phyloP scores from a whole-genome alignment of 345 rosid species.

The Hirschfeldia incana region DNA sequence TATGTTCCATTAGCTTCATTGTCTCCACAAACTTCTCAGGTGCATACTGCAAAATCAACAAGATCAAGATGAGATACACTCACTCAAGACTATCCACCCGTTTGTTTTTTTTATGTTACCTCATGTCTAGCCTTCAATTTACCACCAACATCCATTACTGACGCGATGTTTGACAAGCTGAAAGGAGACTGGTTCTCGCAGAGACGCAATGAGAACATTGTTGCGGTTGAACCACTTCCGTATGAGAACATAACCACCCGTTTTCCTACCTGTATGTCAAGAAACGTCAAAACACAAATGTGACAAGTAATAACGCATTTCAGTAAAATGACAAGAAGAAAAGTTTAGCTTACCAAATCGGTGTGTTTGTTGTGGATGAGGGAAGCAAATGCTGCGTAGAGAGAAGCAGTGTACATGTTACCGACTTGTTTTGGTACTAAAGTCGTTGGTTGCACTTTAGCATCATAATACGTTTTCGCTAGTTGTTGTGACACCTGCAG shows the following conservation, averaged over 20 bases:
- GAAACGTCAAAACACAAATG: slow-evolving; percentile 1
- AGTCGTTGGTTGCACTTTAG: slow-evolving; percentile 86
- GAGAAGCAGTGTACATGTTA: slow-evolving; percentile 98
- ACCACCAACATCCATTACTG: slow-evolving; percentile 65
- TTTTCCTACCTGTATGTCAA: slow-evolving; percentile 62
- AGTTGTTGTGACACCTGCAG: slow-evolving; percentile 84
- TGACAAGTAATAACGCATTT: neutral
- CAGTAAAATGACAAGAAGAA: slow-evolving; percentile 12
- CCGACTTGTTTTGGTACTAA: slow-evolving; percentile 96
- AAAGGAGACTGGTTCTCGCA: slow-evolving; percentile 65
- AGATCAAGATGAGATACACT: neutral
- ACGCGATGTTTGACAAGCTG: slow-evolving; percentile 76
- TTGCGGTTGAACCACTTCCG: slow-evolving; percentile 91
- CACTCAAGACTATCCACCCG: neutral
- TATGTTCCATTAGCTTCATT: slow-evolving; percentile 91
- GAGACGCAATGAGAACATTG: slow-evolving; percentile 84
- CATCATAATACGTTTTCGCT: slow-evolving; percentile 84
- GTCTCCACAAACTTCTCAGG: slow-evolving; percentile 88
- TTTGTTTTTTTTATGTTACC: slow-evolving; percentile 29
- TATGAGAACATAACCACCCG: slow-evolving; percentile 89
- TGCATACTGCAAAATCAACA: slow-evolving; percentile 50
- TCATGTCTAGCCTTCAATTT: slow-evolving; percentile 90
- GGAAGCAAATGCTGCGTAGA: slow-evolving; percentile 93
- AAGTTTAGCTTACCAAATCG: slow-evolving; percentile 56
- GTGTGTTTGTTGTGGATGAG: slow-evolving; percentile 76